Evolutionary conservation across 2,329 filamentous ascomycete genomes (phyloP).

Genomic region (Diaporthe caulivora): DNA sequence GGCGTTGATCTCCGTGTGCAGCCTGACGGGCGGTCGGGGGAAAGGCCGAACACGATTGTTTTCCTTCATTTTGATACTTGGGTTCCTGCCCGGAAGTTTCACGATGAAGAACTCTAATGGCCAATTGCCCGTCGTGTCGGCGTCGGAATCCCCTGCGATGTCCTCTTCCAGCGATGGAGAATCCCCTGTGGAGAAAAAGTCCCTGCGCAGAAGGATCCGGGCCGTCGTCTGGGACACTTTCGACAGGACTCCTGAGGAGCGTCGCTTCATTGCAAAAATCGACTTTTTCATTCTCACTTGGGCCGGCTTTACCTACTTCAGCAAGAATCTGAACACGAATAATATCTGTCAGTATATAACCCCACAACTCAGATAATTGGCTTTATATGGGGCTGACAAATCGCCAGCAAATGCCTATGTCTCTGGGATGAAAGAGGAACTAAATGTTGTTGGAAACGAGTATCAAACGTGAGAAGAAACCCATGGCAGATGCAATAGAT

Average conservation of each 20-base stretch:
- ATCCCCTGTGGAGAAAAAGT: conserved; percentile 29
- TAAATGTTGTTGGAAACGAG: conserved; percentile 41
- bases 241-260: conserved; percentile 34
- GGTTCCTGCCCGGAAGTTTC: too few relatives aligned
- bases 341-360: conserved; percentile 33
- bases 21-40: accelerated
- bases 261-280: conserved; percentile 41
- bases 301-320: conserved; percentile 46
- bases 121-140: neutral
- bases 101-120: conserved; percentile 20
- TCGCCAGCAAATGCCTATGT: conserved; percentile 40
- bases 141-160: neutral
- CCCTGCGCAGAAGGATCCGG: conserved; percentile 40
- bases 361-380: accelerated
- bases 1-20: neutral
- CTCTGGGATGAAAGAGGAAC: conserved; percentile 41
- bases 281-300: conserved; percentile 42
- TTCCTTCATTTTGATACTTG: neutral
- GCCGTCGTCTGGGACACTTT: conserved; percentile 42
- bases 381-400: neutral
- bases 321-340: conserved; percentile 44
- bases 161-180: neutral
- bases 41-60: neutral
- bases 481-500: too few relatives aligned
- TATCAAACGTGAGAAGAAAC: conserved; percentile 26